Conservation (phyloP, 1,139 yeast species). For the Blastobotrys elegans region DNA sequence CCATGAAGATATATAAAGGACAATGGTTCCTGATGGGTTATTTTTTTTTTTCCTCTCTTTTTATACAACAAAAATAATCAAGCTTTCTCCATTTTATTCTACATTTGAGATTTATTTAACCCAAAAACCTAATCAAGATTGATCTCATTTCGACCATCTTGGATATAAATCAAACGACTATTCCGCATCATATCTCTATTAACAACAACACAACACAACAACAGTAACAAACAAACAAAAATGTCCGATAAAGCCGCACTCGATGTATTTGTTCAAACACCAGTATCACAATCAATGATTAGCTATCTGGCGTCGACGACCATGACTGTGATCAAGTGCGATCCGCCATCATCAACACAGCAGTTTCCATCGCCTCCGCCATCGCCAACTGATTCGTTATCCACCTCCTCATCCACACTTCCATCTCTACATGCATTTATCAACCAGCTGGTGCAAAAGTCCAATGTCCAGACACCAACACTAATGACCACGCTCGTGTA, state of each 20-base stretch:
- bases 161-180: too few species aligned
- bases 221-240: constrained; percentile 2
- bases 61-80: not conserved
- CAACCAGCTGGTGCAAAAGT: constrained; percentile 61
- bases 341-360: constrained; percentile 26
- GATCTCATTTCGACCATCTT: not conserved
- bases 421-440: constrained; percentile 61
- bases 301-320: constrained; percentile 76
- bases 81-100: not conserved
- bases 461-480: constrained; percentile 93
- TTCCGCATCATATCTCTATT: not conserved
- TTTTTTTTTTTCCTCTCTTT: not conserved
- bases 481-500: constrained; percentile 87
- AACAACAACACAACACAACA: not conserved
- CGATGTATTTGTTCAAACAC: constrained; percentile 65
- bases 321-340: constrained; percentile 63
- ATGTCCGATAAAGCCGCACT: constrained; percentile 61
- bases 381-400: constrained; percentile 32
- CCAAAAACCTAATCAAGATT: not conserved
- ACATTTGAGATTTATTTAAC: not conserved
- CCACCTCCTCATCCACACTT: constrained; percentile 13
- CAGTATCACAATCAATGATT: constrained; percentile 77
- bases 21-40: not conserved
- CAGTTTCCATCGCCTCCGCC: constrained; percentile 44
- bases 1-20: not conserved